phyloP scores from a whole-genome alignment of 2,329 filamentous ascomycete species.

The Botrytis sinoallii region DNA sequence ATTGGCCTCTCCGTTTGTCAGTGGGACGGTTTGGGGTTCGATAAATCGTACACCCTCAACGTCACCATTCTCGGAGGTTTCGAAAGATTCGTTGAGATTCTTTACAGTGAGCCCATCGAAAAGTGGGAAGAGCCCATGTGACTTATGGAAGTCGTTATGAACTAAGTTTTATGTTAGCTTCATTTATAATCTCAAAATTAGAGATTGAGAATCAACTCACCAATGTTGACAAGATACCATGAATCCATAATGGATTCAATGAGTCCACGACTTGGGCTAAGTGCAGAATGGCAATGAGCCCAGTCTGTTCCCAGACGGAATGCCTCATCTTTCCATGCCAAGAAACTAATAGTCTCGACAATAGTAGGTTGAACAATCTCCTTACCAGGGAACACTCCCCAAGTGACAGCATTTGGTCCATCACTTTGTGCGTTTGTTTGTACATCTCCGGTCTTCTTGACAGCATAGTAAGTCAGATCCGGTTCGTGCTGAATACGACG shows the following conservation, averaged over 20 bases:
- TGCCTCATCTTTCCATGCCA: conserved; percentile 98
- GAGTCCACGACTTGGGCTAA: conserved; percentile 72
- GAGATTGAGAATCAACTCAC: conserved; percentile 49
- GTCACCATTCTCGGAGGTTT: conserved; percentile 24
- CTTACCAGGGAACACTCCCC: conserved; percentile 98
- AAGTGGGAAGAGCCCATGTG: conserved; percentile 76
- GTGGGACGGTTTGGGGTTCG: conserved; percentile 24
- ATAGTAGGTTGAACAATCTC: conserved; percentile 99
- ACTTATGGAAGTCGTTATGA: conserved; percentile 94
- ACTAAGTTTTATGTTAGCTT: conserved; percentile 51
- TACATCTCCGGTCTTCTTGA: conserved; percentile 77
- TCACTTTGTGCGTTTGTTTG: conserved; percentile 81
- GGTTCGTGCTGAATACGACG: conserved; percentile 72
- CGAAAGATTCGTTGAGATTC: conserved; percentile 52
- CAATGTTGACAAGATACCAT: conserved; percentile 95
- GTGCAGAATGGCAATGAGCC: conserved; percentile 82
- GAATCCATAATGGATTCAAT: conserved; percentile 81
- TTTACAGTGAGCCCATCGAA: conserved; percentile 75
- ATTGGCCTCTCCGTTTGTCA: conserved; percentile 27
- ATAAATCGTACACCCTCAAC: conserved; percentile 22
- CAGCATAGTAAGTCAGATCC: conserved; percentile 90
- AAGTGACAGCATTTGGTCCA: conserved; percentile 96
- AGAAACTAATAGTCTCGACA: conserved; percentile 94
- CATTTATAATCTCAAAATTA: background rate
- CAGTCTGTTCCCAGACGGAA: conserved; percentile 90